phyloP scores from a whole-genome alignment of 176 grass and related monocot genomes.

The Avena sativa region DNA sequence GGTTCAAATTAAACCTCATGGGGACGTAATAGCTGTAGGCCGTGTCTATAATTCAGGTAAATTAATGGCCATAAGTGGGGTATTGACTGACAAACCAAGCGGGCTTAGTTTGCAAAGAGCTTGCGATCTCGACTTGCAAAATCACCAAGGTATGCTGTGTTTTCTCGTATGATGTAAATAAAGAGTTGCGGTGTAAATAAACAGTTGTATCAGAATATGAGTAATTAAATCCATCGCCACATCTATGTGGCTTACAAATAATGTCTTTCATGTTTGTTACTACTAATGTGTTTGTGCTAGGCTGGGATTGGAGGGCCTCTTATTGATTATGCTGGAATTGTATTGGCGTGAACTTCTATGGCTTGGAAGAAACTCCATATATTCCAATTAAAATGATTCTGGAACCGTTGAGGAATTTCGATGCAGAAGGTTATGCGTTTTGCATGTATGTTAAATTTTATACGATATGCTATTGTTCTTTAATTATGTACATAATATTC shows the following conservation, averaged over 20 bases:
- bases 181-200: not conserved
- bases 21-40: constrained; percentile 1
- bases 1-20: not conserved
- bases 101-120: not conserved
- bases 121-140: constrained; percentile 18
- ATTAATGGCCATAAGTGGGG: not conserved
- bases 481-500: not conserved
- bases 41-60: not conserved
- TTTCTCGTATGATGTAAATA: not conserved
- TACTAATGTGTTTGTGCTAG: not conserved
- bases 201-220: not conserved
- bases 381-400: not conserved
- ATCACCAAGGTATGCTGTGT: constrained; percentile 11
- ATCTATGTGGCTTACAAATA: constrained; percentile 3
- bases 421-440: not conserved
- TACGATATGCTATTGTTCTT: not conserved
- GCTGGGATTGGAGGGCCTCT: constrained; percentile 25
- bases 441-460: not conserved
- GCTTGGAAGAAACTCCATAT: constrained; percentile 5
- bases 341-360: constrained; percentile 15
- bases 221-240: not conserved
- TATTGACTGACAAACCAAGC: not conserved
- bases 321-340: constrained; percentile 7
- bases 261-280: not conserved
- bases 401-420: not conserved